Evolutionary conservation across 164 flowering plant species (phyloP).

Genomic region (Liquidambar formosana): DNA sequence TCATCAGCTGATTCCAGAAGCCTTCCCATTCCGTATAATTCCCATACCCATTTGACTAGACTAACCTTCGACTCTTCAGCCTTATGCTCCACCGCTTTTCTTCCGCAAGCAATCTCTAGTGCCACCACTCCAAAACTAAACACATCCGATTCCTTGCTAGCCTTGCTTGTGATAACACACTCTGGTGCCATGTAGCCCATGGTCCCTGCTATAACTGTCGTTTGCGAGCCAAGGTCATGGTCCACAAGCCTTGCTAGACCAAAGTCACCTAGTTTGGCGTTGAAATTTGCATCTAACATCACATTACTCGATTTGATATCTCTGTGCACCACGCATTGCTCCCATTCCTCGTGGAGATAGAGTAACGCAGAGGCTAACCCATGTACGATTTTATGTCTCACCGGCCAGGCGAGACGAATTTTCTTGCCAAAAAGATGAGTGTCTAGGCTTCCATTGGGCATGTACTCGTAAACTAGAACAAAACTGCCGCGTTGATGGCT

Average conservation of each 20-base stretch:
- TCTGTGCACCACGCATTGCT: conserved; percentile 35
- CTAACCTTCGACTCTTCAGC: conserved; percentile 2
- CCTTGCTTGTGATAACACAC: conserved; percentile 34
- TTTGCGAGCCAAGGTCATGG: conserved; percentile 16
- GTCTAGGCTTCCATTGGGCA: conserved; percentile 37
- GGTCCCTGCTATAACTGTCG: conserved; percentile 35
- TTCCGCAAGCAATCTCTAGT: conserved; percentile 51
- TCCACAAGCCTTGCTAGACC: conserved; percentile 32
- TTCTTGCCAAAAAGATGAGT: conserved; percentile 14
- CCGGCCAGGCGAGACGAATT: conserved; percentile 17
- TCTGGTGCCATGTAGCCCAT: conserved; percentile 63
- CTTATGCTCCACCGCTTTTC: conserved; percentile 22
- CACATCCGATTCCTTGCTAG: too few species aligned
- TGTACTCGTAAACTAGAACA: conserved; percentile 32
- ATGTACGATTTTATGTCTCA: conserved; percentile 23
- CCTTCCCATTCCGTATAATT: conserved; percentile 30
- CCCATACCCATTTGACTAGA: conserved; percentile 42
- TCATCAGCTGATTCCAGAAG: conserved; percentile 29
- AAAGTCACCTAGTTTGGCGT: conserved; percentile 37
- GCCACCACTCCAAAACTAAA: conserved; percentile 60
- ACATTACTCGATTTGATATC: conserved; percentile 41
- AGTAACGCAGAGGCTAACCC: conserved; percentile 37
- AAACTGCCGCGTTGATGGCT: conserved; percentile 26
- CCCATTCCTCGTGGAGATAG: conserved; percentile 48
- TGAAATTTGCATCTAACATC: conserved; percentile 38